Percentiles rank a stretch among this genome's conserved stretches.
These are phyloP conservation scores for Syzygium oleosum DNA, from an alignment of 345 rosid genomes.

Conservation along the genomic window DNA sequence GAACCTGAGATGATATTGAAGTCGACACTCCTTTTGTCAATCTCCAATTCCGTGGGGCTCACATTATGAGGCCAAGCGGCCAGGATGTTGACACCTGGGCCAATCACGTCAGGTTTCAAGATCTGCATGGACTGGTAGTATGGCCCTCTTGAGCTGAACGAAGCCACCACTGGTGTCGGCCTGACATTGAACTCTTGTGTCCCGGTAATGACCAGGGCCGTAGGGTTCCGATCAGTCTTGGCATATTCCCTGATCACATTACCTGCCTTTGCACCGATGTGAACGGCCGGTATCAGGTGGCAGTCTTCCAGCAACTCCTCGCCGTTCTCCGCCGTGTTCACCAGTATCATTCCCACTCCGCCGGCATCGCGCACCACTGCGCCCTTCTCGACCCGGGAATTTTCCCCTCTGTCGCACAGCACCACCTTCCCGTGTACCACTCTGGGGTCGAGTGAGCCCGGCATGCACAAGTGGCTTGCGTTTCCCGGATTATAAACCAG, in stretches of 20 bases:
- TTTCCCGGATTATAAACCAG: constrained; percentile 39
- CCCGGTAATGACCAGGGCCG: constrained; percentile 35
- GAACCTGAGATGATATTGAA: constrained; percentile 83
- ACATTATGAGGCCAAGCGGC: constrained; percentile 67
- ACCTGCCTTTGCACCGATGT: constrained; percentile 54
- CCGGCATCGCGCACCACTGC: constrained; percentile 65
- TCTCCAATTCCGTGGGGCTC: constrained; percentile 62
- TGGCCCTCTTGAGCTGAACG: constrained; percentile 84
- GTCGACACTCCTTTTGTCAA: constrained; percentile 40
- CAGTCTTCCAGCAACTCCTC: constrained; percentile 78
- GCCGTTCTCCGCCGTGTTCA: constrained; percentile 39
- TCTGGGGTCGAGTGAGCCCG: constrained; percentile 55
- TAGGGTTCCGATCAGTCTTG: constrained; percentile 32
- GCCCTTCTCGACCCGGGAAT: constrained; percentile 73
- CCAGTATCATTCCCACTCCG: constrained; percentile 72
- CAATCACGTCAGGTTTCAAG: constrained; percentile 83
- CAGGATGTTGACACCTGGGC: constrained; percentile 74
- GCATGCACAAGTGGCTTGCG: constrained; percentile 39
- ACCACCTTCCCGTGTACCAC: constrained; percentile 60
- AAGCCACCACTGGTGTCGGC: constrained; percentile 84
- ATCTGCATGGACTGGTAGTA: constrained; percentile 55
- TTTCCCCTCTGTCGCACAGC: constrained; percentile 64
- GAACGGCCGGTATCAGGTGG: constrained; percentile 64
- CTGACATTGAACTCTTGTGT: constrained; percentile 48
- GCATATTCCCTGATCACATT: constrained; percentile 42